Base-by-base conservation (phyloP, 352 stramenopile genomes). In the Globisporangium canariense region DNA sequence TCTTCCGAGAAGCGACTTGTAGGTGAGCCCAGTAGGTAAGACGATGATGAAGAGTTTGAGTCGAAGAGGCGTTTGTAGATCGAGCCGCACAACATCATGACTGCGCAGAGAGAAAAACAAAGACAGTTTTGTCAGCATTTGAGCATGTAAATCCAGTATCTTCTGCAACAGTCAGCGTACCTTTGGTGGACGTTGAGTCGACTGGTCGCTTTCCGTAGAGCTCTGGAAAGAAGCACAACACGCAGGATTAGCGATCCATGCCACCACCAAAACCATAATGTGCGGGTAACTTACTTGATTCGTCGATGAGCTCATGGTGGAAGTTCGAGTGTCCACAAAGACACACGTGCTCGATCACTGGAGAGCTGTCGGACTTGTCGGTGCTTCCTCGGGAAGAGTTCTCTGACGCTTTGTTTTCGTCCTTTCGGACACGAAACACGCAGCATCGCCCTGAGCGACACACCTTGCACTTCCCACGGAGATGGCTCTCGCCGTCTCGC, bases 381-480 rank as follows among this genome's bases (percentile, higher is more conserved):
- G 73, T 14, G 40, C 46, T 30, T 14, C 59, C 43, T 13, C 32
- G 60, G 30, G 57, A 45, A 58, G 65, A 25, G 52, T 38, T 49
- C 63, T 67, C 25, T 58, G 11, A 4, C 67, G 13, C 73, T 64
- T n/a, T 79, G 73, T 28, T 81, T 70, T 74, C 34, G 10, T 60
- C 51, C 38, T 59, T 60, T 49, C 52, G 51, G 40, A 60, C 40
- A 14, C 83, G 78, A 50, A 90, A 94, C 22, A 91, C 69, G 46
- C 81, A 87, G 62, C 86, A 94, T 38, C 83, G 79, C 14, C 83
- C 83, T 30, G 75, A 70, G 14, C 81, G 70, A 51, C 86, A 94
- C 8, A 90, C 62, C 57, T 88, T 91, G 78, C 86, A 94, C 56
- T 80, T 90, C 0, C 83, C 81, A 49, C 83, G 83, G 47, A 94